Evolutionary conservation across 768 basidiomycete genomes (phyloP).

Genomic region (Calocybe cyanea): DNA sequence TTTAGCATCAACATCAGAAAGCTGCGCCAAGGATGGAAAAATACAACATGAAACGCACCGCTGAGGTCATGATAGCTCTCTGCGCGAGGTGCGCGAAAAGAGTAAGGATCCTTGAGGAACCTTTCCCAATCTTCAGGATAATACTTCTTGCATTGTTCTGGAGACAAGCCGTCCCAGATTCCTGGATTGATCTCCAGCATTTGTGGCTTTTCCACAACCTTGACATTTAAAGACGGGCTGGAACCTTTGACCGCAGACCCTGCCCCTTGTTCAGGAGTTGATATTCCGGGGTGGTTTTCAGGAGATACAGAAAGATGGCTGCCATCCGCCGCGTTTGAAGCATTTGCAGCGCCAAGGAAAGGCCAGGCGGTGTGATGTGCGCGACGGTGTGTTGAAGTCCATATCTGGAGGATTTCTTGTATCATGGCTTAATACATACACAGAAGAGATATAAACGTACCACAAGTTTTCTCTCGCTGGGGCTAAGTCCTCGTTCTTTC

Average conservation of each 20-base stretch:
- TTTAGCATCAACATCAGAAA: background rate
- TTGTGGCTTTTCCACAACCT: conserved; percentile 91
- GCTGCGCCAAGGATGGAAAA: background rate
- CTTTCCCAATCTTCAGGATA: conserved; percentile 95
- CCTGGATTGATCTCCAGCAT: conserved; percentile 99
- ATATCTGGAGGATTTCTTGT: conserved; percentile 69
- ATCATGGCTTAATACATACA: background rate
- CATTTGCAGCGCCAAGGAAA: conserved; percentile 51
- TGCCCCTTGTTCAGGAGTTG: conserved; percentile 6
- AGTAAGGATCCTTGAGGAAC: conserved; percentile 90
- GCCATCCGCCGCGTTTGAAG: conserved; percentile 8
- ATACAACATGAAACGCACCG: conserved; percentile 40
- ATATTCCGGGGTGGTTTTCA: conserved; percentile 7
- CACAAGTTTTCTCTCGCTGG: conserved; percentile 58
- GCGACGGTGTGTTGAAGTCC: conserved; percentile 92
- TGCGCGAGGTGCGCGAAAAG: conserved; percentile 86
- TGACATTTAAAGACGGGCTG: conserved; percentile 46
- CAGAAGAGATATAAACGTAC: conserved; percentile 36
- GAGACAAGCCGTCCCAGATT: conserved; percentile 93
- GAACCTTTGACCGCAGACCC: conserved; percentile 5
- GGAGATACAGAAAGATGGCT: conserved; percentile 8
- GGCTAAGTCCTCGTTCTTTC: conserved; percentile 65
- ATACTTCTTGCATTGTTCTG: conserved; percentile 82
- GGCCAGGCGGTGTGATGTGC: conserved; percentile 98
- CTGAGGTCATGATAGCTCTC: conserved; percentile 97